Base-by-base conservation (phyloP, 306 rosid species). In the Fragaria ananassa region DNA sequence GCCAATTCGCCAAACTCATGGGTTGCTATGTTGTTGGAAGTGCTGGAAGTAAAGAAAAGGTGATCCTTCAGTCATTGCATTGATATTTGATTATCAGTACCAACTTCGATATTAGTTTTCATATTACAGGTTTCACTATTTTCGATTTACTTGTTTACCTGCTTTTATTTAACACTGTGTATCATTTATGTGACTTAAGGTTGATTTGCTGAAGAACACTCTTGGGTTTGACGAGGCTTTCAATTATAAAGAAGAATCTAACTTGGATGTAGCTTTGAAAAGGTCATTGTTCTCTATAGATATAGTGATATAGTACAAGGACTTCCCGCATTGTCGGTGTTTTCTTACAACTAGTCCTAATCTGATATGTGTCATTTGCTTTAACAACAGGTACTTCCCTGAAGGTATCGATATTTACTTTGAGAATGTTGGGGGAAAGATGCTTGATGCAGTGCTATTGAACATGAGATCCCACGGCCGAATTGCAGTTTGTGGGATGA, bases 11-110 rank as follows among this genome's bases (percentile, higher is more conserved):
- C 1, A 84, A 84, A 51, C 54, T 84, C 58, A 12, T 27, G 63
- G 87, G 87, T 49, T 84, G 87, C 73, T 54, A 80, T 77, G 82
- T 84, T 21, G 87, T 80, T 70, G 87, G 85, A 23, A 80, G 84
- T 77, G 87, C 87, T 63, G 84, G 87, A 61, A 84, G 82, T 72
- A 62, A 37, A 27, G 82, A 80, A 50, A 80, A 84, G 85, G 87
- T 80, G 66, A 23, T 57, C 63, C 31, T 23, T 57, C 34, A 57
- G 15, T 57, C 34, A 57, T 23, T 57, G 17, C 34, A 57, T 23
- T 57, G 17, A 1, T 3, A 21, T 56, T 56, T 56, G 13, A 8
- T 21, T 18, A 50, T 50, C 21, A 17, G 6, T 5, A 10, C 21
- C 56, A 50, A 50, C 21, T 50, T 6, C 3, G 5, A 6, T 51